A percentile compares a stretch with the other conserved stretches of the same genome.
Evolutionary conservation across 495 filamentous ascomycete species (phyloP).

Genomic region (Aspergillus funiculosus): DNA sequence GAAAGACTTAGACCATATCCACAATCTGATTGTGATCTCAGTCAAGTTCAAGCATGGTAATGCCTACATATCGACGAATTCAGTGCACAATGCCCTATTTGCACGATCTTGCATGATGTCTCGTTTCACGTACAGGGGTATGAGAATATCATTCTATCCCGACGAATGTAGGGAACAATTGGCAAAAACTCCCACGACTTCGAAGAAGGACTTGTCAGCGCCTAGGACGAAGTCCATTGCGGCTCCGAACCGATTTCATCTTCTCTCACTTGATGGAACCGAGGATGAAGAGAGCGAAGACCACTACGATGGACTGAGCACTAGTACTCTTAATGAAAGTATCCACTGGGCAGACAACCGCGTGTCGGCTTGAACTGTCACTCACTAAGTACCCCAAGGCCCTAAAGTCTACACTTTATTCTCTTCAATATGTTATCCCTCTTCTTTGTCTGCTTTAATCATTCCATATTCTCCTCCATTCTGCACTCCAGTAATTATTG

Average conservation of each 20-base stretch:
- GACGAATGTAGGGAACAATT: constrained; percentile 71
- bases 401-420: too few relatives aligned
- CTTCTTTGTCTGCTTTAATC: neutral
- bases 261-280: constrained; percentile 51
- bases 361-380: constrained; percentile 10
- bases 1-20: constrained; percentile 75
- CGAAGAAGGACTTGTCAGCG: constrained; percentile 29
- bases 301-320: constrained; percentile 7
- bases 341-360: constrained; percentile 19
- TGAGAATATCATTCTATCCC: constrained; percentile 62
- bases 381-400: too few relatives aligned
- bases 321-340: constrained; percentile 6
- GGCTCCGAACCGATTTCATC: constrained; percentile 56
- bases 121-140: constrained; percentile 64
- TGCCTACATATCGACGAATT: constrained; percentile 68
- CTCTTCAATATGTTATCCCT: too few relatives aligned
- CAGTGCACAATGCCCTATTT: constrained; percentile 68
- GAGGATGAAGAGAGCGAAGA: constrained; percentile 32
- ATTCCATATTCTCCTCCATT: neutral
- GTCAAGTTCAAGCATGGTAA: constrained; percentile 53
- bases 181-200: constrained; percentile 25
- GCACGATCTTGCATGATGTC: constrained; percentile 77
- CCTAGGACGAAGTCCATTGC: constrained; percentile 32
- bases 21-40: constrained; percentile 67
- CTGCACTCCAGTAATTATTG: neutral